Percentiles rank a stretch among this genome's conserved stretches.
phyloP scores from a whole-genome alignment of 768 basidiomycete species.

The Suillus luteus region DNA sequence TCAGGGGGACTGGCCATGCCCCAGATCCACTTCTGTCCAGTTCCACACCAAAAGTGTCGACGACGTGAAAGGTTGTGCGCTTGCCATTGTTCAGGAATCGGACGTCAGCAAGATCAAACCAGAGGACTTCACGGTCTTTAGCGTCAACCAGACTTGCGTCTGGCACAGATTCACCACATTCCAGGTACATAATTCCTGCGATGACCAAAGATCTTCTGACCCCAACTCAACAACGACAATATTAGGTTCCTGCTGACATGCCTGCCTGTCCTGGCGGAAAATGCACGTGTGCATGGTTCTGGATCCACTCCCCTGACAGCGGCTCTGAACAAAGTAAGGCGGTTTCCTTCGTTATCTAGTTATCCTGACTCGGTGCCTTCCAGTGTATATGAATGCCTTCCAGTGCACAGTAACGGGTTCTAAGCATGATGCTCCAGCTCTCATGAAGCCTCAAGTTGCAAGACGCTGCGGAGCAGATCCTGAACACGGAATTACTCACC shows the following conservation, averaged over 20 bases:
- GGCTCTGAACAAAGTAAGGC: conserved; percentile 39
- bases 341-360: not conserved
- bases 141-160: conserved; percentile 44
- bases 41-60: conserved; percentile 33
- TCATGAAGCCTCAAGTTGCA: conserved; percentile 36
- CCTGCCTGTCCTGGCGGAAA: conserved; percentile 44
- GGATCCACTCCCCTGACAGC: conserved; percentile 40
- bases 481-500: conserved; percentile 15
- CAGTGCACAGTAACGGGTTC: conserved; percentile 40
- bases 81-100: conserved; percentile 47
- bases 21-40: conserved; percentile 18
- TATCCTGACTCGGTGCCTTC: not conserved
- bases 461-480: conserved; percentile 40
- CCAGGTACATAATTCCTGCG: conserved; percentile 41
- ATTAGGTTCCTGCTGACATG: conserved; percentile 43
- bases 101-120: conserved; percentile 39
- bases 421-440: conserved; percentile 25
- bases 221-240: conserved; percentile 38
- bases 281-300: conserved; percentile 48
- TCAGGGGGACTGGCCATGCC: conserved; percentile 27
- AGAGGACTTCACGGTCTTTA: conserved; percentile 45
- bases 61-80: conserved; percentile 39
- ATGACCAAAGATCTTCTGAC: conserved; percentile 32
- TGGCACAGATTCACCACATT: conserved; percentile 44
- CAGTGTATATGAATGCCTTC: conserved; percentile 44